Base-by-base conservation (phyloP, 2,329 filamentous ascomycete species). In the Xenosphaeropsis pyriputrescens region DNA sequence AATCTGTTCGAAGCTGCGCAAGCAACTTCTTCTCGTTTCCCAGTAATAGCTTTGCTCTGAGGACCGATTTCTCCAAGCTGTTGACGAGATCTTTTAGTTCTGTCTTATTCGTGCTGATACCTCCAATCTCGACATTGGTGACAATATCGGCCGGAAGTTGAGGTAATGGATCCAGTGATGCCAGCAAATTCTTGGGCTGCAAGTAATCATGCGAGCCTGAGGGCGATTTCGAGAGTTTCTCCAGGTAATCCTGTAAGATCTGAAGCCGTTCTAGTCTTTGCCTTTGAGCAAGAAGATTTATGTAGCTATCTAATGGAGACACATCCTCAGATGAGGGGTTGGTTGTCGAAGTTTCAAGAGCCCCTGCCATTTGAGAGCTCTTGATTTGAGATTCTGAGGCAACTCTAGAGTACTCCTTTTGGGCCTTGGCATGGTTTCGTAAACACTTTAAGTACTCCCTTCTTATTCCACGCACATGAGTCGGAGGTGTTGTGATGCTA, bases 21-120 rank as follows among this genome's bases (percentile, higher is more conserved):
- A 77, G 61, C 2, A 69, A 56, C 35, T 66, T 64, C 48, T 76
- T 68, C 48, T 79, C 73, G 36, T 62, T 65, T 43, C 65, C 64
- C 1, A 75, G 59, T 6, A 68, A 57, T 14, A 78, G 53, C 46
- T 75, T 78, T 14, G 74, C 65, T 26, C 67, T 65, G 22, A 80
- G 53, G 3, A 75, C 66, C 0, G 67, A 66, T 49, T 70, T 75
- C 45, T 78, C 72, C 5, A 80, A 54, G 18, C 64, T 61, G 19
- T 63, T 60, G 31, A 71, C 56, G 4, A 72, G 61, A 1, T 56
- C 59, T 35, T 62, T 58, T 1, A 77, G 49, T 29, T 68, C 64
- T 2, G 56, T 52, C 12, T 59, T 57, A 5, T 56, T 45, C 5
- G 53, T 44, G 18, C 52, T 55, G 30, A 42, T 35, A 32, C 16